Evolutionary conservation across 78 protist species (phyloP).

Genomic region (Salpingoeca rosetta): DNA sequence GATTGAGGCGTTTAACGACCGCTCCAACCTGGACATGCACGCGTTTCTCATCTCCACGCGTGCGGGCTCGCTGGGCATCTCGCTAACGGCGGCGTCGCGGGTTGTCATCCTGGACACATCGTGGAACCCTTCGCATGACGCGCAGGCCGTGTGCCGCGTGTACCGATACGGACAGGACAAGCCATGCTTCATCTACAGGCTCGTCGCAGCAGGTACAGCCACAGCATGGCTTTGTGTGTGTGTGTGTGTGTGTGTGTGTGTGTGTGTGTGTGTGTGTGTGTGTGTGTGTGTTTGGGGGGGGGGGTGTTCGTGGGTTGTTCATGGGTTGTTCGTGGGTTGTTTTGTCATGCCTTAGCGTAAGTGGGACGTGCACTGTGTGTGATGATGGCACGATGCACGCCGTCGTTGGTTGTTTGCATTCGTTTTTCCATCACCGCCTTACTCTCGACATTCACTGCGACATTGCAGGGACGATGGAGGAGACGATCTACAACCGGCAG

Average conservation of each 20-base stretch:
- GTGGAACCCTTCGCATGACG: slow-evolving; percentile 12
- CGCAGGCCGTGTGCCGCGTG: slow-evolving; percentile 1
- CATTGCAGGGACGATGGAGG: slow-evolving; percentile 17
- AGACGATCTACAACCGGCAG: slow-evolving; percentile 4
- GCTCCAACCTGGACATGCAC: not conserved
- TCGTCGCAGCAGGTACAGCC: not conserved
- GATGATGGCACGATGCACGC: no score
- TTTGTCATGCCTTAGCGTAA: no score
- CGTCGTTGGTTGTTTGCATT: no score
- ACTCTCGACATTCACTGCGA: no score
- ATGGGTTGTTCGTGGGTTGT: not conserved
- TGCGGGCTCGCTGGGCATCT: slow-evolving; percentile 4
- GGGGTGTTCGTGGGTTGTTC: not conserved
- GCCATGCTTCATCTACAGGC: not conserved
- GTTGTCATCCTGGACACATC: not conserved
- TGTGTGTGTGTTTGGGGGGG: no score
- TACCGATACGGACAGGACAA: not conserved
- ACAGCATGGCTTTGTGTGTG: no score
- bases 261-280: not conserved
- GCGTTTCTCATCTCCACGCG: slow-evolving; percentile 2
- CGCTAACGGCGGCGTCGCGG: not conserved
- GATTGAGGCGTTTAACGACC: not conserved
- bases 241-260: not conserved
- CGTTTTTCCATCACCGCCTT: no score
- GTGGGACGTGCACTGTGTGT: no score